Evolutionary conservation across 2,329 filamentous ascomycete species (phyloP).

Genomic region (Talaromyces atroroseus): DNA sequence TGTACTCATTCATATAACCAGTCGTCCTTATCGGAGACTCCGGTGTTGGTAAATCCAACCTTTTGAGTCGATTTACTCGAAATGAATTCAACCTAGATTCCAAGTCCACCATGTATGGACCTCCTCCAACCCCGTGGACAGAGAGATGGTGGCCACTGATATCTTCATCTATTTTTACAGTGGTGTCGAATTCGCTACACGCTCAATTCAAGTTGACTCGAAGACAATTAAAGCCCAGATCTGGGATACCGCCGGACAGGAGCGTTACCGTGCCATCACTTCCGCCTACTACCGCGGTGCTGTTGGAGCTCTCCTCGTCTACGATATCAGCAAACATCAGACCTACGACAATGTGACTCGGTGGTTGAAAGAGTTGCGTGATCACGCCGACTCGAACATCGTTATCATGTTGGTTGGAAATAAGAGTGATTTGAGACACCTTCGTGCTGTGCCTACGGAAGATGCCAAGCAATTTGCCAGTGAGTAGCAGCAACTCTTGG

Average conservation of each 20-base stretch:
- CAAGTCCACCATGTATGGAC: slow-evolving; percentile 77
- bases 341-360: slow-evolving; percentile 98
- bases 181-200: slow-evolving; percentile 96
- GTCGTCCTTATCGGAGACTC: slow-evolving; percentile 99
- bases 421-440: slow-evolving; percentile 99
- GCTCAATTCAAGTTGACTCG: slow-evolving; percentile 96
- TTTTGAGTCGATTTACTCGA: slow-evolving; percentile 97
- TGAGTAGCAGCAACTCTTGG: slow-evolving; percentile 40
- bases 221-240: slow-evolving; percentile 99
- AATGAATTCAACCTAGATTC: slow-evolving; percentile 99
- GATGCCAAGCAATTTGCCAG: slow-evolving; percentile 98
- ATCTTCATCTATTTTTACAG: background rate
- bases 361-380: slow-evolving; percentile 97
- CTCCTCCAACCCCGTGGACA: background rate
- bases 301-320: slow-evolving; percentile 93
- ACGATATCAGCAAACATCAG: slow-evolving; percentile 99
- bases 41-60: slow-evolving; percentile 99
- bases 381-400: slow-evolving; percentile 97
- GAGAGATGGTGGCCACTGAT: background rate
- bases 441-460: slow-evolving; percentile 93
- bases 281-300: slow-evolving; percentile 98
- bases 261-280: slow-evolving; percentile 97
- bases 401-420: slow-evolving; percentile 99
- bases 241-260: slow-evolving; percentile 98
- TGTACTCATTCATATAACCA: slow-evolving; percentile 33